Conservation (phyloP, 768 basidiomycete species). For the Tricholoma bakamatsutake region DNA sequence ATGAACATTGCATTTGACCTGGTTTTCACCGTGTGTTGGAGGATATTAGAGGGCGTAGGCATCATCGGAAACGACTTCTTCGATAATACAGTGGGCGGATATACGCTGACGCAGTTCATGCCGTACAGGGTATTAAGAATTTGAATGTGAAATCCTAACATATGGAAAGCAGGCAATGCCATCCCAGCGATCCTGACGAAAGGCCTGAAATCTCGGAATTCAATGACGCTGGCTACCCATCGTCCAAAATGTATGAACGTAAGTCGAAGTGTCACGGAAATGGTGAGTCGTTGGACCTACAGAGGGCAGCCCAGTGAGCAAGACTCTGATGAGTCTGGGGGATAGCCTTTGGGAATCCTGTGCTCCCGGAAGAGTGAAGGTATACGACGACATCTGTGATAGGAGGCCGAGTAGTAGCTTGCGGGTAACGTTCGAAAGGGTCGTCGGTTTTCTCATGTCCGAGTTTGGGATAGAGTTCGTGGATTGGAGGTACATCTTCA, state of each 20-base stretch:
- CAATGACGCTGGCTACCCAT: conserved; percentile 8
- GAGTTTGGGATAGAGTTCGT: conserved; percentile 34
- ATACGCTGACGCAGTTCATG: conserved; percentile 22
- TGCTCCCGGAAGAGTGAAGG: conserved; percentile 48
- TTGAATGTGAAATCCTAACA: conserved; percentile 24
- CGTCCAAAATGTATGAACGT: not conserved
- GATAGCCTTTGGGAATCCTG: conserved; percentile 40
- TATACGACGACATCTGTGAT: conserved; percentile 27
- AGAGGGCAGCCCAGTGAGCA: conserved; percentile 27
- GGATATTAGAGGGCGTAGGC: conserved; percentile 33
- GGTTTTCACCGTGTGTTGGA: conserved; percentile 25
- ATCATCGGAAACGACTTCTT: conserved; percentile 25
- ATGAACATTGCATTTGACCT: conserved; percentile 26
- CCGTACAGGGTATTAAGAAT: conserved; percentile 23
- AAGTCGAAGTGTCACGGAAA: not conserved
- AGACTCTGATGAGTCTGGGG: conserved; percentile 24
- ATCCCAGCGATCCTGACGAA: conserved; percentile 20
- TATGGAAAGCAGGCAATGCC: conserved; percentile 36
- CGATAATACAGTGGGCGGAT: conserved; percentile 23
- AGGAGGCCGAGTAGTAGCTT: conserved; percentile 5
- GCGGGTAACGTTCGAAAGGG: conserved; percentile 24
- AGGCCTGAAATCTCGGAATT: conserved; percentile 10
- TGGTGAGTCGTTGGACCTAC: conserved; percentile 19
- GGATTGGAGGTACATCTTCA: conserved; percentile 27
- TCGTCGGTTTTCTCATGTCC: conserved; percentile 26